Percentiles rank a stretch among this genome's conserved stretches.
These are phyloP conservation scores for Mycena latifolia DNA, from an alignment of 768 basidiomycete species.

Conservation along the genomic window DNA sequence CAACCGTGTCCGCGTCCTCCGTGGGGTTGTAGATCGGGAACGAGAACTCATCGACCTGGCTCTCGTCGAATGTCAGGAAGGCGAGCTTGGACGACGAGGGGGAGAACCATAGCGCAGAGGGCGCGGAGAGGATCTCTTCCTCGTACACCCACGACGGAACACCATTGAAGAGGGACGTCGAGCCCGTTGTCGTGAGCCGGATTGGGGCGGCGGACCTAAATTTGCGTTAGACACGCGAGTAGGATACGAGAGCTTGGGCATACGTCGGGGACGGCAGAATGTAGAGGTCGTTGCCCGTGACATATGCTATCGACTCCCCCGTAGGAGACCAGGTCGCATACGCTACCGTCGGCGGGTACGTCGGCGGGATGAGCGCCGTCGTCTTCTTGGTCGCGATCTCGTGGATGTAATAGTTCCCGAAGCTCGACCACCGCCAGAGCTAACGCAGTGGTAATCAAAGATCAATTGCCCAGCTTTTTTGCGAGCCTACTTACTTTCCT, in stretches of 20 bases:
- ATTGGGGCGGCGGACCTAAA: conserved; percentile 62
- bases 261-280: conserved; percentile 78
- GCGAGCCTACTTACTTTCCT: conserved; percentile 65
- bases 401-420: conserved; percentile 95
- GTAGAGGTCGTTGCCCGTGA: conserved; percentile 90
- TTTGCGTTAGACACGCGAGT: background rate
- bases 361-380: conserved; percentile 75
- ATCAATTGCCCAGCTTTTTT: too few species aligned
- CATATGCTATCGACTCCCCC: conserved; percentile 87
- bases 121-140: conserved; percentile 84
- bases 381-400: conserved; percentile 77
- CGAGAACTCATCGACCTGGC: conserved; percentile 84
- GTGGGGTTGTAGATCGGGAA: conserved; percentile 96
- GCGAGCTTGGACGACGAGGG: conserved; percentile 83
- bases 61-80: conserved; percentile 91
- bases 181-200: conserved; percentile 86
- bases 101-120: conserved; percentile 92
- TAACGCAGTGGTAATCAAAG: conserved; percentile 44
- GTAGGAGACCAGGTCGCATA: conserved; percentile 93
- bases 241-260: conserved; percentile 39
- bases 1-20: conserved; percentile 71
- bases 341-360: conserved; percentile 77
- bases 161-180: conserved; percentile 89
- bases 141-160: conserved; percentile 99
- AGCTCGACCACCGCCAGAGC: conserved; percentile 96